A percentile compares a stretch with the other conserved stretches of the same genome.
Evolutionary conservation across 441 rosid species (phyloP).

Genomic region (Jatropha multifida): DNA sequence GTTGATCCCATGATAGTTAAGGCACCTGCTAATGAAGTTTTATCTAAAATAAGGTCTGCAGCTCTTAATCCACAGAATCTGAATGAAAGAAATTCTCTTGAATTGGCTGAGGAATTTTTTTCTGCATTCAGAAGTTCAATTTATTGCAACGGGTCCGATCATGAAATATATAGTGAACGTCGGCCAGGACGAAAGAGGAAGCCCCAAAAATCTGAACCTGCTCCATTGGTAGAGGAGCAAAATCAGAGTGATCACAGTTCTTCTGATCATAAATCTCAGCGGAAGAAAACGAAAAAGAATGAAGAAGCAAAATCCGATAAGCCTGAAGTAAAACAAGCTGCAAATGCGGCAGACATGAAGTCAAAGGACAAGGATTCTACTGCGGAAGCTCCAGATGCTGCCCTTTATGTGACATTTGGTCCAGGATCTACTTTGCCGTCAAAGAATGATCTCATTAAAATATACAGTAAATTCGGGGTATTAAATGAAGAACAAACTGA

Average conservation of each 20-base stretch:
- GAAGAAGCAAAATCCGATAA: constrained; percentile 29
- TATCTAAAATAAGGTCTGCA: constrained; percentile 44
- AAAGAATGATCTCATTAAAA: constrained; percentile 54
- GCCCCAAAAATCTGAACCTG: constrained; percentile 27
- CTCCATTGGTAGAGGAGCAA: constrained; percentile 16
- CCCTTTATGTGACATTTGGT: constrained; percentile 55
- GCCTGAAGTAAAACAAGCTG: constrained; percentile 31
- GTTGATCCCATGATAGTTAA: constrained; percentile 40
- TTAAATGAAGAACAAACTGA: constrained; percentile 48
- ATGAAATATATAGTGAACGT: constrained; percentile 30
- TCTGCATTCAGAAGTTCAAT: constrained; percentile 61
- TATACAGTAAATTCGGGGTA: constrained; percentile 55
- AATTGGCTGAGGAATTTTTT: constrained; percentile 53
- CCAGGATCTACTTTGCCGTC: constrained; percentile 66
- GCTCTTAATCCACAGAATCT: constrained; percentile 52
- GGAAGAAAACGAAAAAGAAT: constrained; percentile 12
- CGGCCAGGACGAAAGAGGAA: constrained; percentile 40
- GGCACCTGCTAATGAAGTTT: constrained; percentile 46
- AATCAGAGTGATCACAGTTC: constrained; percentile 24
- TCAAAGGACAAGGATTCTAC: constrained; percentile 26
- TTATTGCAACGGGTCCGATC: constrained; percentile 37
- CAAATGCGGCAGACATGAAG: constrained; percentile 27
- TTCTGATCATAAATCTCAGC: constrained; percentile 4
- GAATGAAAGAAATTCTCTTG: constrained; percentile 36
- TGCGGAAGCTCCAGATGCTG: constrained; percentile 33